These are phyloP conservation scores for Populus ilicifolia DNA, from an alignment of 345 rosid genomes.

Conservation along the genomic window DNA sequence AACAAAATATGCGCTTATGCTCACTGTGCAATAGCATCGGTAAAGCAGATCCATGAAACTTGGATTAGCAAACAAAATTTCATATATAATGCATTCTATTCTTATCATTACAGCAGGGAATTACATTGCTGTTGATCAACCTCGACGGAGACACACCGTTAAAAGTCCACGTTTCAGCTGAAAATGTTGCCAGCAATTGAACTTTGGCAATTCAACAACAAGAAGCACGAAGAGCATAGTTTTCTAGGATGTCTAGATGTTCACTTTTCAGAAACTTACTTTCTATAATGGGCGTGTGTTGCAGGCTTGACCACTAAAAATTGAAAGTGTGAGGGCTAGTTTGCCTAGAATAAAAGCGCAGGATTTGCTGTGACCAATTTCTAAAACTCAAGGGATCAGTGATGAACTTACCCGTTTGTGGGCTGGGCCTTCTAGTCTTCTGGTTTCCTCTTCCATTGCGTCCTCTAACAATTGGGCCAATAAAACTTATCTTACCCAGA, in stretches of 20 bases:
- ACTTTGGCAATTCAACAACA: slow-evolving; percentile 12
- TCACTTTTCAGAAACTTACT: not conserved
- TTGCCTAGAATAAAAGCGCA: too few species aligned
- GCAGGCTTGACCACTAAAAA: too few species aligned
- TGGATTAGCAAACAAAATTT: not conserved
- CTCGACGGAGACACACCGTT: slow-evolving; percentile 35
- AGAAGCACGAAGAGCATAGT: slow-evolving; percentile 16
- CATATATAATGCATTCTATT: not conserved
- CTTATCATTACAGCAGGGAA: slow-evolving; percentile 32
- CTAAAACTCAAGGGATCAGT: too few species aligned
- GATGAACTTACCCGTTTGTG: too few species aligned
- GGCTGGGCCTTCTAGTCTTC: not conserved
- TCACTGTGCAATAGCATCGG: slow-evolving; percentile 39
- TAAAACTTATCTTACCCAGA: too few species aligned
- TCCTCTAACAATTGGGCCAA: too few species aligned
- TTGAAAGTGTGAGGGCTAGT: too few species aligned
- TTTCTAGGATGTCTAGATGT: slow-evolving; percentile 27
- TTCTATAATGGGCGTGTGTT: too few species aligned
- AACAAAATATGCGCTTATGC: slow-evolving; percentile 34
- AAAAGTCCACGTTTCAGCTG: slow-evolving; percentile 27
- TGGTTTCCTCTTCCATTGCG: not conserved
- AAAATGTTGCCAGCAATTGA: slow-evolving; percentile 12
- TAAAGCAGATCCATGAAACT: slow-evolving; percentile 9
- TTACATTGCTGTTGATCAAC: slow-evolving; percentile 50
- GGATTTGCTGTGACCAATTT: too few species aligned